Evolutionary conservation across 208 protist genomes (phyloP), one percentile per base, ranked within the genome.

Genomic region (Trypanosoma vivax): DNA sequence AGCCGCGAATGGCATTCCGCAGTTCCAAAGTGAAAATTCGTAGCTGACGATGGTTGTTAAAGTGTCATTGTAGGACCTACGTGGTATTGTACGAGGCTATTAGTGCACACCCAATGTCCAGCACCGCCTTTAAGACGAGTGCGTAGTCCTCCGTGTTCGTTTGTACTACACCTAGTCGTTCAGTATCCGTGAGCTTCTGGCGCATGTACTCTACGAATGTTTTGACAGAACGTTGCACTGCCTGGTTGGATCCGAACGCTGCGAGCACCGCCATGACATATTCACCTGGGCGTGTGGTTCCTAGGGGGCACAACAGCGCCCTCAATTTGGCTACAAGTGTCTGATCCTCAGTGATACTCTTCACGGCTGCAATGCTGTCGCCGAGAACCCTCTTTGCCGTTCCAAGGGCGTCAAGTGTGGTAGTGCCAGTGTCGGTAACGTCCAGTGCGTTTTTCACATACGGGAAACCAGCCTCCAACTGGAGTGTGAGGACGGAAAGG

Each of bases 221-320:
- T 27, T 56, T 70, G 2, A 91, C 67, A 2, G 71, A 58, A 50
- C 70, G 52, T 29, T 87, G 78, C 9, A 94, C 72, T 23, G 76
- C 65, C 10, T 60, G 45, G 53, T 77, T 65, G 29, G 70, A 52
- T 10, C 57, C 55, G 79, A 92, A 90, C 31, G 64, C 51, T 10
- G 62, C 46, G 21, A 94, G 86, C 4, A 83, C 83, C 42, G 83
- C 79, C 68, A 92, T 94, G 62, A 89, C 74, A 61, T 91, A 94
- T 25, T 50, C 63, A 14, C 88, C 88, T 25, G 88, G 79, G 19
- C 70, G 80, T 14, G 38, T 40, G 34, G 86, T 60, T 0, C 73
- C 82, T 38, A 70, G 68, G 24, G 73, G 69, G n/a, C 76, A 85
- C n/a, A 94, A 64, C 5, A 79, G 76, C 29, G 73, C 45, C 9